Evolutionary conservation across 257 asterid genomes (phyloP), one percentile per base, ranked within the genome.

Genomic region (Gentiana dahurica): DNA sequence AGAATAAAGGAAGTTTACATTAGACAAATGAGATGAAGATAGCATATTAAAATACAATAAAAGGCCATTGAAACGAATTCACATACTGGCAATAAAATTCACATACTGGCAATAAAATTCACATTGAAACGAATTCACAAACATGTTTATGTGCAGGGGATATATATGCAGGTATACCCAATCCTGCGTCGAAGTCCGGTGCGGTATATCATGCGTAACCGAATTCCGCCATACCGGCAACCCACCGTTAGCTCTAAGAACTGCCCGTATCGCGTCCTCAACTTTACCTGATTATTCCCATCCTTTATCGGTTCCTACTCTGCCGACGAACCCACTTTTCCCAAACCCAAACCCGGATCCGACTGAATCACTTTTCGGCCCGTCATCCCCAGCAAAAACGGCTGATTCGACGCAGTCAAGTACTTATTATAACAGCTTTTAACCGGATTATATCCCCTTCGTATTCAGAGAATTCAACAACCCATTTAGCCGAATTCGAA

Each of bases 181-280:
- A 36, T 74, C 76, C 61, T 79, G 94, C 8, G 94, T 86, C 1
- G 89, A 81, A 5, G 88, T 85, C 66, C 94, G 57, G 2, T 81
- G 82, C 45, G 94, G 94, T 77, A 81, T 72, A 53, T 89, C 95
- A 67, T 81, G 85, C 2, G 97, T 86, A 12, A 89, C 58, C 0
- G 97, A 81, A 63, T 89, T 83, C 49, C 89, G 75, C 92, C 89
- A 89, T 2, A 94, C 94, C 12, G 94, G 89, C 4, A 87, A 50
- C 6, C 85, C 94, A 49, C 95, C 86, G 75, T 89, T 89, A 0
- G 77, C 95, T 62, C 95, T 86, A 83, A 59, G 68, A 83, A 89
- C 51, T 81, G 83, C 13, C 89, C 94, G 5, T 62, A 65, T 5
- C n/a, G 60, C 4, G 92, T 77, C 74, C 77, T 71, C 33, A 89